phyloP scores from a whole-genome alignment of 352 stramenopile genomes.

The Phytophthora aleatoria region DNA sequence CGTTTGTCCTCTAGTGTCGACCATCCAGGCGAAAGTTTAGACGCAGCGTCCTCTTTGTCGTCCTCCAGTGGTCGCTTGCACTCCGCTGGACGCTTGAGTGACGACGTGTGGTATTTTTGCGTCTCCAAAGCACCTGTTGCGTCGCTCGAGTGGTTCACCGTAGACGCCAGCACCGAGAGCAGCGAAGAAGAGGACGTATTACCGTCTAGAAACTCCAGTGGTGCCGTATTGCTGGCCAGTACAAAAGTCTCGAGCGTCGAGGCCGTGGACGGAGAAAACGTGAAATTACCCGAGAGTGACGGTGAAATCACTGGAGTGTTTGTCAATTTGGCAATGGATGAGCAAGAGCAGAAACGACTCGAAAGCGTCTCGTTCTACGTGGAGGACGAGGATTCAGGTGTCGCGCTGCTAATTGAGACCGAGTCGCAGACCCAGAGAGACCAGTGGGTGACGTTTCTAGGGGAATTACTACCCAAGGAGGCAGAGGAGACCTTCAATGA shows the following conservation, averaged over 20 bases:
- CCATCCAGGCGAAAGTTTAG: slow-evolving; percentile 9
- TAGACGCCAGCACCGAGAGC: slow-evolving; percentile 39
- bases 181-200: slow-evolving; percentile 30
- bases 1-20: slow-evolving; percentile 11
- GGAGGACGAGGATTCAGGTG: slow-evolving; percentile 30
- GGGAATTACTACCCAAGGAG: slow-evolving; percentile 10
- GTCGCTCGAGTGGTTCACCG: slow-evolving; percentile 47
- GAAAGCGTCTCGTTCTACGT: slow-evolving; percentile 56
- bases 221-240: slow-evolving; percentile 34
- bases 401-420: slow-evolving; percentile 34
- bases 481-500: neutral
- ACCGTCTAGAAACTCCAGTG: slow-evolving; percentile 6
- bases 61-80: slow-evolving; percentile 12
- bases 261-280: slow-evolving; percentile 40
- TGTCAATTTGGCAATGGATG: slow-evolving; percentile 8
- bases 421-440: slow-evolving; percentile 38
- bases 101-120: slow-evolving; percentile 63
- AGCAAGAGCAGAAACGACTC: slow-evolving; percentile 34
- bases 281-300: slow-evolving; percentile 29
- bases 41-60: slow-evolving; percentile 6
- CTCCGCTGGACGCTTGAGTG: slow-evolving; percentile 27
- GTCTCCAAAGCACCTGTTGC: slow-evolving; percentile 19
- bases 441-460: slow-evolving; percentile 38
- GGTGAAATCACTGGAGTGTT: slow-evolving; percentile 13
- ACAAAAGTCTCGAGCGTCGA: slow-evolving; percentile 52